Conservation (phyloP, 2,329 filamentous ascomycete genomes). For the Apiospora koreana region DNA sequence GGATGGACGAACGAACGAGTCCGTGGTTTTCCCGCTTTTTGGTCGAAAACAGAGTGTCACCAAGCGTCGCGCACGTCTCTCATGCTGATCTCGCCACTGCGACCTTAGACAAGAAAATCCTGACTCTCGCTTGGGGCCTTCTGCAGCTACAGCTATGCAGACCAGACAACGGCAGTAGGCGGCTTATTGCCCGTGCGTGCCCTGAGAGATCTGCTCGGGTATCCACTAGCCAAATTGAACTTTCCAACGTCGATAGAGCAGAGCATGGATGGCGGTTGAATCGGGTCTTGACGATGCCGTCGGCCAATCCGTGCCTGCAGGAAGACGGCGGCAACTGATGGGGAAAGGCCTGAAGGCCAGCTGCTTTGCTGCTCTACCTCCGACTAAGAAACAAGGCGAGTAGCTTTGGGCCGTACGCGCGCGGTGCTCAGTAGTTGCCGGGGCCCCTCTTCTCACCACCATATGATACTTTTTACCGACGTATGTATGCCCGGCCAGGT, state of each 20-base stretch:
- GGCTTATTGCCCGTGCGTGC: conserved; percentile 14
- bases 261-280: not conserved
- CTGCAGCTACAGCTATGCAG: not conserved
- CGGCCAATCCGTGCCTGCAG: conserved; percentile 3
- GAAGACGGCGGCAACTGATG: not conserved
- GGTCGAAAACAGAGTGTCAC: not conserved
- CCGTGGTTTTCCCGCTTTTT: conserved; percentile 4
- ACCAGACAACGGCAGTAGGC: not conserved
- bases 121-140: not conserved
- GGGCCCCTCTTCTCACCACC: not conserved
- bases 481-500: not conserved
- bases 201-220: not conserved
- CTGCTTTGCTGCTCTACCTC: not conserved
- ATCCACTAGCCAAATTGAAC: conserved; percentile 3
- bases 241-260: not conserved
- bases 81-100: conserved; percentile 14
- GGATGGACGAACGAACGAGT: conserved; percentile 1
- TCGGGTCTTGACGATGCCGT: not conserved
- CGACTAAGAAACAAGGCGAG: not conserved
- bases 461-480: no score
- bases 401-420: not conserved
- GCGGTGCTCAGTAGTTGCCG: not conserved
- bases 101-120: not conserved
- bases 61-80: conserved; percentile 15
- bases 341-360: not conserved